Evolutionary conservation across 768 basidiomycete species (phyloP).

Genomic region (Chiua virens): DNA sequence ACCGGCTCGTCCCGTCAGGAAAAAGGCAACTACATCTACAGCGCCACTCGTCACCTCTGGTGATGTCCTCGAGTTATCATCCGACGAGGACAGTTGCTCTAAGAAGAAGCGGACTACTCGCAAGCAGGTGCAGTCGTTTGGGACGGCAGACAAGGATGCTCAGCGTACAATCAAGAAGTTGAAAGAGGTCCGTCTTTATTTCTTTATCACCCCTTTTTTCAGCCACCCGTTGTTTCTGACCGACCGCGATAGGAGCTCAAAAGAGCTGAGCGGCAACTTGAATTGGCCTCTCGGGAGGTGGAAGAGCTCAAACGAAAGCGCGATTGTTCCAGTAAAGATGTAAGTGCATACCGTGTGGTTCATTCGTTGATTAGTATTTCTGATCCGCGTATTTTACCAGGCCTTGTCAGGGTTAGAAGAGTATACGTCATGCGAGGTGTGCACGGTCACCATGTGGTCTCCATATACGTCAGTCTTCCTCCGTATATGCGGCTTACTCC

Average conservation of each 20-base stretch:
- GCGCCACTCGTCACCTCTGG: slow-evolving; percentile 10
- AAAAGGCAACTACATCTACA: slow-evolving; percentile 19
- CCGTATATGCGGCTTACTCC: neutral
- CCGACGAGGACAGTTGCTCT: slow-evolving; percentile 46
- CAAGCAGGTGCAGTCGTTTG: slow-evolving; percentile 20
- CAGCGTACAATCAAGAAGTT: slow-evolving; percentile 43
- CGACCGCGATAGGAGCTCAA: slow-evolving; percentile 19
- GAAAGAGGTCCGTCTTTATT: slow-evolving; percentile 38
- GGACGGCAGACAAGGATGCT: slow-evolving; percentile 20
- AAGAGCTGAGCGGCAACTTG: slow-evolving; percentile 4
- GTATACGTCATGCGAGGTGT: slow-evolving; percentile 61
- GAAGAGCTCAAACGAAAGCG: slow-evolving; percentile 20
- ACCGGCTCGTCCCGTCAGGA: slow-evolving; percentile 7
- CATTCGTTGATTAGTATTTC: neutral
- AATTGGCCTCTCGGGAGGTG: slow-evolving; percentile 13
- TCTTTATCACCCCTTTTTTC: neutral
- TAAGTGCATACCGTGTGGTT: neutral
- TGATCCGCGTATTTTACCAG: slow-evolving; percentile 25
- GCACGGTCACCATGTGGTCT: slow-evolving; percentile 60
- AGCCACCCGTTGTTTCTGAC: neutral
- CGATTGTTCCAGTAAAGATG: slow-evolving; percentile 7
- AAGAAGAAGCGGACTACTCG: slow-evolving; percentile 4
- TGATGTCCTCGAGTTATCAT: slow-evolving; percentile 58
- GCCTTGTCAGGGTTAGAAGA: slow-evolving; percentile 51
- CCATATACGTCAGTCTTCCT: slow-evolving; percentile 56